Percentiles rank a stretch among this genome's conserved stretches.
These are phyloP conservation scores for Colletotrichum cereale DNA, from an alignment of 2,329 filamentous ascomycete genomes.

Conservation along the genomic window DNA sequence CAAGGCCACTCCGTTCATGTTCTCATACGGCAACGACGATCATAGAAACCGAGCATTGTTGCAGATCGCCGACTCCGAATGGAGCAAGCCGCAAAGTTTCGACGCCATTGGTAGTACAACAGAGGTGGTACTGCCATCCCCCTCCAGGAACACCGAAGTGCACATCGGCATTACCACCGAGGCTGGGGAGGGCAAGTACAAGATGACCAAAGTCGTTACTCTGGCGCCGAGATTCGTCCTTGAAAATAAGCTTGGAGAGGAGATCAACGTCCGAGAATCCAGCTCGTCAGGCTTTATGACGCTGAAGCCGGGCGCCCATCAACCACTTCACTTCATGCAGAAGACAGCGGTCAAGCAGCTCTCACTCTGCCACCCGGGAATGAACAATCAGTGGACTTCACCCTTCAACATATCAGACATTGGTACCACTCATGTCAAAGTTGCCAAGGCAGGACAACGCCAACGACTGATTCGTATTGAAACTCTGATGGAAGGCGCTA, in stretches of 20 bases:
- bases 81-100: conserved; percentile 98
- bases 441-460: conserved; percentile 89
- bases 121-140: conserved; percentile 85
- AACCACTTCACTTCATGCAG: conserved; percentile 91
- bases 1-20: conserved; percentile 94
- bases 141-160: conserved; percentile 80
- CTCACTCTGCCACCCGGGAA: conserved; percentile 90
- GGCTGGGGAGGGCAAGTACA: conserved; percentile 96
- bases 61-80: conserved; percentile 89
- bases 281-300: conserved; percentile 89
- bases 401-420: conserved; percentile 98
- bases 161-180: conserved; percentile 91
- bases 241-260: conserved; percentile 91
- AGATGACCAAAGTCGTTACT: conserved; percentile 94
- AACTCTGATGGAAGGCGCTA: conserved; percentile 91
- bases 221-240: conserved; percentile 92
- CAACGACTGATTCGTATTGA: conserved; percentile 91
- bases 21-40: conserved; percentile 90
- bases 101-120: conserved; percentile 95
- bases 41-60: conserved; percentile 90
- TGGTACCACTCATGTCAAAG: conserved; percentile 91
- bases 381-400: conserved; percentile 98
- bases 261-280: conserved; percentile 90
- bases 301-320: conserved; percentile 80
- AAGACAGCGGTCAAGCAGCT: conserved; percentile 87